Evolutionary conservation across 352 stramenopile genomes (phyloP).

Genomic region (Lagenidium giganteum): DNA sequence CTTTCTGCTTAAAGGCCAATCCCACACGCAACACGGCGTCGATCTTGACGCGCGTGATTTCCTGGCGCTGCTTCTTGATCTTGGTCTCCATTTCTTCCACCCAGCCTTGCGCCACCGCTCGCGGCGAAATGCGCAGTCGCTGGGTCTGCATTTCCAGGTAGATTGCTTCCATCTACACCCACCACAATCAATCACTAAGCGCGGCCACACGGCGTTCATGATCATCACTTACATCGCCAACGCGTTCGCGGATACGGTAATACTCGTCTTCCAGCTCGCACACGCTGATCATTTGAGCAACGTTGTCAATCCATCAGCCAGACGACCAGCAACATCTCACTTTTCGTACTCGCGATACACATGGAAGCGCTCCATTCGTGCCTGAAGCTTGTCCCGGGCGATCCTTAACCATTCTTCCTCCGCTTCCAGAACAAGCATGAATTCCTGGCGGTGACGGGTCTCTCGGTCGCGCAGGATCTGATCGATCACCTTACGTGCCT

Average conservation of each 20-base stretch:
- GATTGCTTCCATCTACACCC: slow-evolving; percentile 64
- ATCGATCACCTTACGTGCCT: slow-evolving; percentile 21
- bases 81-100: slow-evolving; percentile 64
- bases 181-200: neutral
- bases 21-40: slow-evolving; percentile 39
- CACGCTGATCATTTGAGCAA: too few relatives aligned
- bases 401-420: slow-evolving; percentile 50
- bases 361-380: slow-evolving; percentile 36
- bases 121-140: slow-evolving; percentile 42
- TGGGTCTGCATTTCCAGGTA: slow-evolving; percentile 69
- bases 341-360: slow-evolving; percentile 33
- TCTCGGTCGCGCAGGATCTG: slow-evolving; percentile 36
- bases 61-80: slow-evolving; percentile 36
- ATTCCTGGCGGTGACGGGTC: slow-evolving; percentile 39
- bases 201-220: too few relatives aligned
- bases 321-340: neutral
- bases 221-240: slow-evolving; percentile 42
- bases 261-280: slow-evolving; percentile 46
- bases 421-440: slow-evolving; percentile 48
- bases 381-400: slow-evolving; percentile 40
- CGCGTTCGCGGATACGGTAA: slow-evolving; percentile 34
- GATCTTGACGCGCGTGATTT: slow-evolving; percentile 52
- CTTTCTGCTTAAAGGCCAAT: slow-evolving; percentile 36
- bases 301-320: neutral
- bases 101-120: slow-evolving; percentile 61